Evolutionary conservation across 805 yeast species (phyloP).

Genomic region (Wickerhamiella lipophila): DNA sequence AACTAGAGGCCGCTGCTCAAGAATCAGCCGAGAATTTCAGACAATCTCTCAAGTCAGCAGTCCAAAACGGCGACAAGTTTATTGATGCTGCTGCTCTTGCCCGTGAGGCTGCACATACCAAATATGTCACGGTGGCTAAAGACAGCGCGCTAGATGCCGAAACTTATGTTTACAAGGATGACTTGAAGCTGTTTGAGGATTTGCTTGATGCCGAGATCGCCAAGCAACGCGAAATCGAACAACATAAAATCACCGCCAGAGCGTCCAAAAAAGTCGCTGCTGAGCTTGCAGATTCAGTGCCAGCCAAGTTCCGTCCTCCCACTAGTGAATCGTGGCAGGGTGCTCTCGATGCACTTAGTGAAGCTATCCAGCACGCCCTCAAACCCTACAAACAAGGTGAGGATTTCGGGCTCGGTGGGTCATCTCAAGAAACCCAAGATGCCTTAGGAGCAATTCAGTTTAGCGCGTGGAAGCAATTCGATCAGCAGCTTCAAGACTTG

Average conservation of each 20-base stretch:
- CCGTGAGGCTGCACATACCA: background rate
- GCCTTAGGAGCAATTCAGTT: conserved; percentile 36
- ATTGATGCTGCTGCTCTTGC: background rate
- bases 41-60: background rate
- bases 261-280: conserved; percentile 17
- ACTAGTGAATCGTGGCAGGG: conserved; percentile 48
- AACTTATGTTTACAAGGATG: conserved; percentile 20
- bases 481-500: conserved; percentile 45
- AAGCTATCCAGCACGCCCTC: conserved; percentile 26
- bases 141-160: conserved; percentile 29
- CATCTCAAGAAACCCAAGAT: conserved; percentile 32
- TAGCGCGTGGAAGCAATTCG: conserved; percentile 54
- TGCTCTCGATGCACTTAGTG: conserved; percentile 35
- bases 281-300: conserved; percentile 33
- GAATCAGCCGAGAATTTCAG: conserved; percentile 26
- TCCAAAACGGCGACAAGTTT: background rate
- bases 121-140: conserved; percentile 28
- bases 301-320: conserved; percentile 40
- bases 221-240: conserved; percentile 30
- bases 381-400: conserved; percentile 24
- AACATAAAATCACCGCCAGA: conserved; percentile 32
- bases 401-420: conserved; percentile 58
- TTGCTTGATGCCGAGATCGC: conserved; percentile 29
- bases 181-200: conserved; percentile 22
- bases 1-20: conserved; percentile 31